These are phyloP conservation scores for Colletotrichum navitas DNA, from an alignment of 2,329 filamentous ascomycete genomes.

Conservation along the genomic window DNA sequence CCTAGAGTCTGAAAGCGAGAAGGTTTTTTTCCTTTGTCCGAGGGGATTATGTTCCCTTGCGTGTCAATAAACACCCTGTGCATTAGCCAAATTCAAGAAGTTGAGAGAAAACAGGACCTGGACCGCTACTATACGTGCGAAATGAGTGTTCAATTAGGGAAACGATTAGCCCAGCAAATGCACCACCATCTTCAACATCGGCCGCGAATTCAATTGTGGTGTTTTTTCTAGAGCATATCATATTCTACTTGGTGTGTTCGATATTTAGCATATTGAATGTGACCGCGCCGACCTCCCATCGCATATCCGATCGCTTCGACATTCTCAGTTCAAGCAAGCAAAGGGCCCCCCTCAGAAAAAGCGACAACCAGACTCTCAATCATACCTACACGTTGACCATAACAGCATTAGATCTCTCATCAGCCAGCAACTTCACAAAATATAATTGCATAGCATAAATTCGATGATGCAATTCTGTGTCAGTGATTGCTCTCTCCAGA, in stretches of 20 bases:
- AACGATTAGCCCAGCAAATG: conserved; percentile 13
- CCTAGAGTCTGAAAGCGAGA: conserved; percentile 46
- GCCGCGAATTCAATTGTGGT: neutral
- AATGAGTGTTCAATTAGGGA: conserved; percentile 37
- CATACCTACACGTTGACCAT: neutral
- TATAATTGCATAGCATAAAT: neutral
- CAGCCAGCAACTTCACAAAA: neutral
- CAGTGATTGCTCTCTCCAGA: neutral
- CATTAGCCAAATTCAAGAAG: conserved; percentile 67
- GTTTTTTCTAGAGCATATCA: neutral
- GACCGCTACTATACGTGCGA: conserved; percentile 19
- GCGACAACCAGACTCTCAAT: neutral
- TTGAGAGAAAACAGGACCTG: conserved; percentile 32
- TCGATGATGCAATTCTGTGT: neutral
- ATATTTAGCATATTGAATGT: conserved; percentile 24
- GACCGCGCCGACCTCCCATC: conserved; percentile 20
- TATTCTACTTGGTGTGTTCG: neutral
- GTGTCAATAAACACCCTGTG: conserved; percentile 72
- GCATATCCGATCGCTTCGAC: conserved; percentile 31
- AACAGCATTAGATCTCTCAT: too few relatives aligned
- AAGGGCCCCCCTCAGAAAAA: neutral
- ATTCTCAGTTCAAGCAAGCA: conserved; percentile 35
- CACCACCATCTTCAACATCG: neutral
- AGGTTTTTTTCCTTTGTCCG: conserved; percentile 65
- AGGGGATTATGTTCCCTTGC: conserved; percentile 49